These are phyloP conservation scores for Prunus mira DNA, from an alignment of 306 rosid genomes.

Conservation along the genomic window DNA sequence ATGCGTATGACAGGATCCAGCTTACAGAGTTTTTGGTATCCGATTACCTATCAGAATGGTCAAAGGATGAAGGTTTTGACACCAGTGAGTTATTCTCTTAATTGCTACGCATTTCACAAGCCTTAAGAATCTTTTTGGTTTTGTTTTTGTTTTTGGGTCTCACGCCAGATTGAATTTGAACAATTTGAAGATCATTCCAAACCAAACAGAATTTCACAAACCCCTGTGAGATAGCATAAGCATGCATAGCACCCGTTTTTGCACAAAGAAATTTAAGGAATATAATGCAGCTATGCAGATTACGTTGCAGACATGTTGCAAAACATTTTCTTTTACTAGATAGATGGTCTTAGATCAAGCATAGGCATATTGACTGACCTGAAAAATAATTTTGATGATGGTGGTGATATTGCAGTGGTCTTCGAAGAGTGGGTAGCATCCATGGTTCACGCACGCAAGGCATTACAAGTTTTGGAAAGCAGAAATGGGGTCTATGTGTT, in stretches of 20 bases:
- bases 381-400: constrained; percentile 11
- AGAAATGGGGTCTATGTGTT: constrained; percentile 77
- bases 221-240: neutral
- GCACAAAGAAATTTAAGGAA: neutral
- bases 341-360: neutral
- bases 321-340: constrained; percentile 4
- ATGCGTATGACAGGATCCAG: constrained; percentile 68
- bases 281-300: neutral
- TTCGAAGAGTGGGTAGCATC: constrained; percentile 82
- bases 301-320: constrained; percentile 1
- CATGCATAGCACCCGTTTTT: neutral
- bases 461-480: constrained; percentile 73
- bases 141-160: no score
- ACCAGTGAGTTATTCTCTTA: constrained; percentile 36
- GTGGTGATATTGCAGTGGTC: constrained; percentile 47
- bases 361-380: constrained; percentile 11
- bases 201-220: neutral
- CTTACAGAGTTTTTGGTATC: constrained; percentile 73
- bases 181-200: neutral
- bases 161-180: neutral
- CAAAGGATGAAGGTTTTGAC: constrained; percentile 60
- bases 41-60: constrained; percentile 73
- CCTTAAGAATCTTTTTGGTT: neutral
- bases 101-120: constrained; percentile 8
- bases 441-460: constrained; percentile 64